These are phyloP conservation scores for Isatis tinctoria DNA, from an alignment of 345 rosid genomes.

Conservation along the genomic window DNA sequence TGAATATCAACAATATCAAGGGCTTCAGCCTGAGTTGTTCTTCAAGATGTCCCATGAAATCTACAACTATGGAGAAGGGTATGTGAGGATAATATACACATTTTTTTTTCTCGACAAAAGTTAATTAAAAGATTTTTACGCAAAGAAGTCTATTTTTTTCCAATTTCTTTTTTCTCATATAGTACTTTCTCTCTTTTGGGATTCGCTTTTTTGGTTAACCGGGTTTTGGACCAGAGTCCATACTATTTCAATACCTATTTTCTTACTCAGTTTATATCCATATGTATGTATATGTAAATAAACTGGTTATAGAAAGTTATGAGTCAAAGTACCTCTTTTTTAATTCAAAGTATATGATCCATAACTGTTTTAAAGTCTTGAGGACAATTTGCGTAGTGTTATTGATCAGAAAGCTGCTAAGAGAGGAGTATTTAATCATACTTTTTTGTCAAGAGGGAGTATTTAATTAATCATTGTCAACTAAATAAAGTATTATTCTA, in stretches of 20 bases:
- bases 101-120: neutral
- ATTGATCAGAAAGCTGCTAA: neutral
- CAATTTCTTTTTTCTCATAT: neutral
- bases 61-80: constrained; percentile 99
- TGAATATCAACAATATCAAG: constrained; percentile 78
- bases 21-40: constrained; percentile 92
- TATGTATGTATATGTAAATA: constrained; percentile 16
- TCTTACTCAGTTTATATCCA: constrained; percentile 12
- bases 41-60: constrained; percentile 99
- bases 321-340: constrained; percentile 26
- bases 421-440: neutral
- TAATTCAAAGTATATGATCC: neutral
- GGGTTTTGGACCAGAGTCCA: neutral
- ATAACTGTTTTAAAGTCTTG: neutral
- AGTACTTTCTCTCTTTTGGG: constrained; percentile 13
- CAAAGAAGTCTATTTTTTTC: neutral
- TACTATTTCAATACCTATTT: constrained; percentile 3
- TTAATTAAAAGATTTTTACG: neutral
- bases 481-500: constrained; percentile 5
- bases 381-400: neutral
- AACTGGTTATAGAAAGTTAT: constrained; percentile 17
- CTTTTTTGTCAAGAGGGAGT: neutral
- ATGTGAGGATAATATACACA: constrained; percentile 12
- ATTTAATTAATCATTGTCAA: constrained; percentile 21
- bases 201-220: constrained; percentile 7